phyloP scores from a whole-genome alignment of 2,329 filamentous ascomycete species.

The Phaeosphaeria sp. region DNA sequence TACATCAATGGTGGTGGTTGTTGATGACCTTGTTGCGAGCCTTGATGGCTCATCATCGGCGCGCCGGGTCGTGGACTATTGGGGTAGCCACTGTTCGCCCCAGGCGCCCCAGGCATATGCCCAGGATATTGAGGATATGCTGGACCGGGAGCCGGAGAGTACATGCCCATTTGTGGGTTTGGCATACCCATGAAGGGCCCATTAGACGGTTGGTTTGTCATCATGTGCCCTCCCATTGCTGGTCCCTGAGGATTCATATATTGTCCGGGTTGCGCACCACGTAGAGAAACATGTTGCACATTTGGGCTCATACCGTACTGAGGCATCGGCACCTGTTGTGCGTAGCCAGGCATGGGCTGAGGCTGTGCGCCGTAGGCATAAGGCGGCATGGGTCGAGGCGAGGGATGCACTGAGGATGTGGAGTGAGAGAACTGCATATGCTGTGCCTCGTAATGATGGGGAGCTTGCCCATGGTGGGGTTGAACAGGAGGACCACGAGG shows the following conservation, averaged over 20 bases:
- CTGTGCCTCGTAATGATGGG: slow-evolving; percentile 80
- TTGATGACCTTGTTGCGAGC: slow-evolving; percentile 82
- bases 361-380: slow-evolving; percentile 73
- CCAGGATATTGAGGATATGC: slow-evolving; percentile 69
- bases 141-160: slow-evolving; percentile 70
- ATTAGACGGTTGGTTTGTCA: slow-evolving; percentile 76
- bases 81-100: slow-evolving; percentile 80
- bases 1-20: slow-evolving; percentile 67
- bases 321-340: slow-evolving; percentile 67
- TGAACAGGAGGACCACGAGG: slow-evolving; percentile 78
- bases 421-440: slow-evolving; percentile 87
- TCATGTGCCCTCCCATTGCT: slow-evolving; percentile 76
- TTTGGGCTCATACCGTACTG: slow-evolving; percentile 73
- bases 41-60: slow-evolving; percentile 93
- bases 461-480: slow-evolving; percentile 72
- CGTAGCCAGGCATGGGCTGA: slow-evolving; percentile 56
- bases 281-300: slow-evolving; percentile 73
- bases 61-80: slow-evolving; percentile 78
- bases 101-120: slow-evolving; percentile 60
- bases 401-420: slow-evolving; percentile 79
- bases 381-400: slow-evolving; percentile 76
- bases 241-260: slow-evolving; percentile 74
- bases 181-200: slow-evolving; percentile 74
- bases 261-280: slow-evolving; percentile 76
- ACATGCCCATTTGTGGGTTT: slow-evolving; percentile 80